phyloP scores from a whole-genome alignment of 2,329 filamentous ascomycete genomes.

The Aspergillus alliaceus region DNA sequence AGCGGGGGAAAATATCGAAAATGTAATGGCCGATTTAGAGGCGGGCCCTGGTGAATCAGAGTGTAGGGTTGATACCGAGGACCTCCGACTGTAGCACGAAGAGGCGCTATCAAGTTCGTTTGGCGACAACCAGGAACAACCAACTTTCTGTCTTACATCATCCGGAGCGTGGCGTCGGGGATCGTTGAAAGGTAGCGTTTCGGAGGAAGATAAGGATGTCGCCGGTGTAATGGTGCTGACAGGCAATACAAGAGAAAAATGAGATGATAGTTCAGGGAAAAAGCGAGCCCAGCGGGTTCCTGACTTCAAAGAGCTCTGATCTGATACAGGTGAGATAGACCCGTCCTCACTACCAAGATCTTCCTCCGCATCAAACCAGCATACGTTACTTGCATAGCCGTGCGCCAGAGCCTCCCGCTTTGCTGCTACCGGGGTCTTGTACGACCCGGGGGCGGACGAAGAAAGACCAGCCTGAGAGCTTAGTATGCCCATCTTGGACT shows the following conservation, averaged over 20 bases:
- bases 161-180: neutral
- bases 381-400: neutral
- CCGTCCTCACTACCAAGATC: conserved; percentile 8
- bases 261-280: conserved; percentile 31
- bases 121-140: conserved; percentile 23
- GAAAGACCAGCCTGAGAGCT: neutral
- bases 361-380: conserved; percentile 2
- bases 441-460: neutral
- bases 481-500: neutral
- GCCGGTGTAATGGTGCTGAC: conserved; percentile 13
- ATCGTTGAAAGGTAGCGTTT: neutral
- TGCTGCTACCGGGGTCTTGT: neutral
- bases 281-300: conserved; percentile 26
- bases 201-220: conserved; percentile 1
- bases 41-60: conserved; percentile 22
- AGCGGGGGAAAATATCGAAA: conserved; percentile 26
- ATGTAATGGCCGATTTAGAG: conserved; percentile 22
- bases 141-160: neutral
- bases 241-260: conserved; percentile 27
- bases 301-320: conserved; percentile 16
- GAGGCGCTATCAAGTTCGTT: conserved; percentile 31
- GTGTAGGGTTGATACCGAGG: conserved; percentile 34
- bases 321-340: conserved; percentile 27
- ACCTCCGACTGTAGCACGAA: conserved; percentile 38
- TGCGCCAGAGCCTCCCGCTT: neutral